Evolutionary conservation across 176 grass and related monocot genomes (phyloP).

Genomic region (Oryza meyeriana): DNA sequence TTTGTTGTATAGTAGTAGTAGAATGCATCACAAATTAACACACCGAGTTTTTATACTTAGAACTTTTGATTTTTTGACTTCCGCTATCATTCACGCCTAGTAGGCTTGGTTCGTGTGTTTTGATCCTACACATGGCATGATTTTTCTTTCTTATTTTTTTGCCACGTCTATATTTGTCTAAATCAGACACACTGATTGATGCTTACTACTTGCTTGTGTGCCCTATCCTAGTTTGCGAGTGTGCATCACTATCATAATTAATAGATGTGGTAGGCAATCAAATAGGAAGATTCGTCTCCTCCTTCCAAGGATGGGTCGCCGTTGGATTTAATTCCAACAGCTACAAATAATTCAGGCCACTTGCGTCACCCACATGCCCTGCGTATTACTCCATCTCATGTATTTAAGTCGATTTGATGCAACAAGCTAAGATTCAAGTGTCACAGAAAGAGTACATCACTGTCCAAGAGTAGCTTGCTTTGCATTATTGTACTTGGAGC

Average conservation of each 20-base stretch:
- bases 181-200: neutral
- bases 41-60: neutral
- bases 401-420: neutral
- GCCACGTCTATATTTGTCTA: neutral
- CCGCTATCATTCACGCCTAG: neutral
- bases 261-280: neutral
- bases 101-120: neutral
- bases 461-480: neutral
- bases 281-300: neutral
- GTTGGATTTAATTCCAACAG: slow-evolving; percentile 2
- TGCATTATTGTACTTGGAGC: neutral
- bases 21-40: neutral
- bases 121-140: neutral
- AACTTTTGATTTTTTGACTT: neutral
- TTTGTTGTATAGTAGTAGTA: slow-evolving; percentile 43
- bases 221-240: neutral
- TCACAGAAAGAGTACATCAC: neutral
- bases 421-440: neutral
- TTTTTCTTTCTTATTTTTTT: neutral
- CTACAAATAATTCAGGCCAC: neutral
- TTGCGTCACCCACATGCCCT: slow-evolving; percentile 15
- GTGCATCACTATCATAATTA: neutral
- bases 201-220: neutral
- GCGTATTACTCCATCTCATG: neutral
- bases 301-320: neutral